Base-by-base conservation (phyloP, 1,284 basidiomycete species). In the Ceratorhiza oryzae-sativae region DNA sequence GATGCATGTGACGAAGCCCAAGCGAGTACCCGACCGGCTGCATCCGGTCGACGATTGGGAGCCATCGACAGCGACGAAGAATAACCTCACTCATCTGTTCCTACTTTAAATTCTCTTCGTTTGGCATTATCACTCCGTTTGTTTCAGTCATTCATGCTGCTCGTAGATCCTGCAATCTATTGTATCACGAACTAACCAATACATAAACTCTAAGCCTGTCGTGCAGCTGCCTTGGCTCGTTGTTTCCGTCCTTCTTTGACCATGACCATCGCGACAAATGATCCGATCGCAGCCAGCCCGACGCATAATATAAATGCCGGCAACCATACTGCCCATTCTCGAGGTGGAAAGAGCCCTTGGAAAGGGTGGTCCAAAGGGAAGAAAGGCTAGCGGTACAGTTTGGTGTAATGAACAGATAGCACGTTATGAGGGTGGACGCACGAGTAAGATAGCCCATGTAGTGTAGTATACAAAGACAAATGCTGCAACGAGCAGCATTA, bases 391-490 rank as follows among this genome's bases (percentile, higher is more conserved):
- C 61, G 32, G 59, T 15, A 72, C 15, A 61, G 30, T 13, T 27
- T 41, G 62, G 41, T 53, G 32, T 30, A 58, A 56, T 20, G 51
- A 72, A 23, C 41, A 53, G 63, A 25, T 72, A 58, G 18, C 48
- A 13, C n/a, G 25, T 15, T 9, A 51, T 39, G 32, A 48, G 39
- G 46, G 41, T 30, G 42, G 8, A 84, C 88, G 76, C 77, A 95
- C 95, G 67, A 95, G 85, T 48, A 97, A 82, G 60, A 97, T 84
- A 8, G 94, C 90, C 95, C 95, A 97, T 49, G 86, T 85, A 3
- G 94, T 95, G 81, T 97, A 98, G 80, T 97, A 97, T 23, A 86
- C 82, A 81, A 97, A 97, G 53, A 93, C 88, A 71, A 88, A 81
- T 3, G 86, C 86, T 34, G 94, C 92, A 74, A 86, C 84, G 75